Percentiles rank a stretch among this genome's conserved stretches.
Evolutionary conservation across 2,329 filamentous ascomycete species (phyloP).

Genomic region (Neonectria coccinea): DNA sequence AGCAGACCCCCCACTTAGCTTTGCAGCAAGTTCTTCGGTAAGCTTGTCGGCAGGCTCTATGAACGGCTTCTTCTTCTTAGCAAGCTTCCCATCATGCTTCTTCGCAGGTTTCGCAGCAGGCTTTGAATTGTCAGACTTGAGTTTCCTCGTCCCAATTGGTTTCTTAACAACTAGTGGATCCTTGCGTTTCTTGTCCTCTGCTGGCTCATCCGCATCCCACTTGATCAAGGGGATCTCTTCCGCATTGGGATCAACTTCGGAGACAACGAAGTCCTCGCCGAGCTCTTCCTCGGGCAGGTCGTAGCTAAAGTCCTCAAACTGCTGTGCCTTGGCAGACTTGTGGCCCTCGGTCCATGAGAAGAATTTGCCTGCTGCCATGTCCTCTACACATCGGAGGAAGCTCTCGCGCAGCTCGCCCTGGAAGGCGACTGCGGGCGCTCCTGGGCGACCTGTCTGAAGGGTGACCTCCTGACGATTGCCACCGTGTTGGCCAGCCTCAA

Average conservation of each 20-base stretch:
- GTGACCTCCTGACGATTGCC: constrained; percentile 64
- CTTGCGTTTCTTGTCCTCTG: not conserved
- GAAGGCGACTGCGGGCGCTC: constrained; percentile 1
- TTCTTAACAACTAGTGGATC: not conserved
- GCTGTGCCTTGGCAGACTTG: constrained; percentile 42
- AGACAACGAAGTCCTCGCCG: constrained; percentile 41
- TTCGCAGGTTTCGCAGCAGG: not conserved
- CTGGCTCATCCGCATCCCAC: not conserved
- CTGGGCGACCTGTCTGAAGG: constrained; percentile 46
- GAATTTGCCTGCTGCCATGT: constrained; percentile 46
- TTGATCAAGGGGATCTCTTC: constrained; percentile 4
- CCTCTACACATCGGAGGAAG: constrained; percentile 47
- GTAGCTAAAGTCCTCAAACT: constrained; percentile 44
- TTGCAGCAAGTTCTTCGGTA: not conserved
- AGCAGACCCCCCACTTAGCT: not conserved
- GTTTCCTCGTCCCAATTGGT: not conserved
- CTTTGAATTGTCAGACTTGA: not conserved
- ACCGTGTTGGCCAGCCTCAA: constrained; percentile 64
- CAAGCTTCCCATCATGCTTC: not conserved
- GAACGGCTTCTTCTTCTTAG: not conserved
- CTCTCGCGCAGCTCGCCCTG: constrained; percentile 12
- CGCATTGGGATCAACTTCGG: constrained; percentile 20
- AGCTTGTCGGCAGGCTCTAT: not conserved
- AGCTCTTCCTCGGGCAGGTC: constrained; percentile 43
- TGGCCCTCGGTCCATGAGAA: constrained; percentile 54